phyloP scores from a whole-genome alignment of 225 moss, liverwort and hornwort species.

The Bryum argenteum region DNA sequence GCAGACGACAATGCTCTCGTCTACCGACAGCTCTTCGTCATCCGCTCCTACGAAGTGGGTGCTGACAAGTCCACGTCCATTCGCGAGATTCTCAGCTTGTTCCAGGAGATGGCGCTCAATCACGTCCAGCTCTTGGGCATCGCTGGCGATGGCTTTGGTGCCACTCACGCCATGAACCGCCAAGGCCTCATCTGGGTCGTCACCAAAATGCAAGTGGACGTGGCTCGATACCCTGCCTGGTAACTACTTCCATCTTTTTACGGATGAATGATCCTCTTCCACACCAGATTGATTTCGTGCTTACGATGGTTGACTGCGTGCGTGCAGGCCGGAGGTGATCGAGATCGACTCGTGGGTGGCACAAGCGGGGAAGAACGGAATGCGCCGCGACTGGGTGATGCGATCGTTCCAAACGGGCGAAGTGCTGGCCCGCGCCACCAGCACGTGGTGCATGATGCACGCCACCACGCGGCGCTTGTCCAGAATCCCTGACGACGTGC shows the following conservation, averaged over 20 bases:
- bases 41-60: constrained; percentile 50
- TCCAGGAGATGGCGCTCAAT: constrained; percentile 50
- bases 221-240: constrained; percentile 46
- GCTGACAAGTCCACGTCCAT: constrained; percentile 36
- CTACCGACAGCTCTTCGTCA: constrained; percentile 48
- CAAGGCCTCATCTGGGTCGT: constrained; percentile 54
- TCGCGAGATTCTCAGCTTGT: constrained; percentile 40
- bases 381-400: constrained; percentile 83
- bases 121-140: constrained; percentile 51
- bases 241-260: not conserved
- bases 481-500: constrained; percentile 70
- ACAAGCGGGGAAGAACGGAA: constrained; percentile 66
- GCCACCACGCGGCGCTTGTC: constrained; percentile 61
- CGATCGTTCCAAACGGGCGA: constrained; percentile 66
- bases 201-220: constrained; percentile 52
- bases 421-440: constrained; percentile 76
- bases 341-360: constrained; percentile 76
- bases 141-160: constrained; percentile 48
- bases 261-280: not conserved
- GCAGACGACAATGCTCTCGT: constrained; percentile 37
- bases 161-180: constrained; percentile 37
- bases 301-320: not conserved
- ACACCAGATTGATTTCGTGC: not conserved
- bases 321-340: constrained; percentile 65
- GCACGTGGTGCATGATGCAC: constrained; percentile 95